A percentile compares a stretch with the other conserved stretches of the same genome.
phyloP scores from a whole-genome alignment of 129 eudicot species.

The Tanacetum coccineum region DNA sequence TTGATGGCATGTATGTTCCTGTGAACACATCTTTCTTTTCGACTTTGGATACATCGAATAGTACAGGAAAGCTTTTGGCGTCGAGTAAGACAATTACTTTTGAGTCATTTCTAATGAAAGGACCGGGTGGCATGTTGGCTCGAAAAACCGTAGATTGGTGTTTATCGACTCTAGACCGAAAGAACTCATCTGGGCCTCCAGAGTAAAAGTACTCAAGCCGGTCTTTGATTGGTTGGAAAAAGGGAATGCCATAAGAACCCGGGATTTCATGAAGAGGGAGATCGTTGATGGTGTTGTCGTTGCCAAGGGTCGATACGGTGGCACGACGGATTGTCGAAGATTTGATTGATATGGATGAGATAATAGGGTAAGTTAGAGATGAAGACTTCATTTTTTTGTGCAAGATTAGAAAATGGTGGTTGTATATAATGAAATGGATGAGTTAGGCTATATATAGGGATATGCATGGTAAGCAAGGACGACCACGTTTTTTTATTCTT shows the following conservation, averaged over 20 bases:
- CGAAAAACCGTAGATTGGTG: constrained; percentile 69
- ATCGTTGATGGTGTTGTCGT: constrained; percentile 13
- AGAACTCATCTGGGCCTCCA: constrained; percentile 63
- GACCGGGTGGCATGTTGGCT: constrained; percentile 93
- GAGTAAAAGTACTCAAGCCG: constrained; percentile 66
- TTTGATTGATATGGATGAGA: too few species aligned
- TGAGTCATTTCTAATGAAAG: constrained; percentile 51
- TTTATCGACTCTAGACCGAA: constrained; percentile 60
- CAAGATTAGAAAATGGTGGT: too few species aligned
- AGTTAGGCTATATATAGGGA: too few species aligned
- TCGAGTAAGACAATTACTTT: constrained; percentile 79
- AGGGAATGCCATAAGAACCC: constrained; percentile 67
- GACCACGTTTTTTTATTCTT: too few species aligned
- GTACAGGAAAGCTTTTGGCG: constrained; percentile 70
- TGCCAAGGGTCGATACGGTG: not conserved
- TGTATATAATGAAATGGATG: too few species aligned
- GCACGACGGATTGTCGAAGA: not conserved
- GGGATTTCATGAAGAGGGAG: constrained; percentile 62
- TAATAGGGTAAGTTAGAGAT: too few species aligned
- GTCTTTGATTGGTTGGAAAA: constrained; percentile 54
- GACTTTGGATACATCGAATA: constrained; percentile 66
- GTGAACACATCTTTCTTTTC: constrained; percentile 80
- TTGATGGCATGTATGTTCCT: constrained; percentile 86
- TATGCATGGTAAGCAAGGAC: too few species aligned
- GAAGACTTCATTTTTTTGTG: too few species aligned